Conservation (phyloP, 2,329 filamentous ascomycete genomes). For the Fragosphaeria purpurea region DNA sequence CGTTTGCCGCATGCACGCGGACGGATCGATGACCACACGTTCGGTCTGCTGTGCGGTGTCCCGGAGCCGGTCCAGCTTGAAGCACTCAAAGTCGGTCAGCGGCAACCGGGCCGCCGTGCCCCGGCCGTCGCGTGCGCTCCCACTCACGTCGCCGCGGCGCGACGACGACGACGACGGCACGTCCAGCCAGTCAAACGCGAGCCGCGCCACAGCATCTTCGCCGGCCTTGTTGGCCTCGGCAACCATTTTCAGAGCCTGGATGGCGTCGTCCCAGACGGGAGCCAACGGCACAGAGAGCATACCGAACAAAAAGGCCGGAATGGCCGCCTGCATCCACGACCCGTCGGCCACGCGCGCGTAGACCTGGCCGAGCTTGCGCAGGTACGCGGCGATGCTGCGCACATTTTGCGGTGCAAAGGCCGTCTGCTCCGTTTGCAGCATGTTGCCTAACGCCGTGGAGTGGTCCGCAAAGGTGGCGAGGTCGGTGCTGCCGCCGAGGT, state of each 20-base stretch:
- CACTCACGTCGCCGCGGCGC: conserved; percentile 30
- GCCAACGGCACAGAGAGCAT: conserved; percentile 77
- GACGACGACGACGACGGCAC: conserved; percentile 46
- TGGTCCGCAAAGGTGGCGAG: conserved; percentile 31
- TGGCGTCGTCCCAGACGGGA: conserved; percentile 79
- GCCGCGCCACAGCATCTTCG: conserved; percentile 59
- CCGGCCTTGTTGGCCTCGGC: conserved; percentile 54
- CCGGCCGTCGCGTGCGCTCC: conserved; percentile 11
- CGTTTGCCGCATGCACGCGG: conserved; percentile 47
- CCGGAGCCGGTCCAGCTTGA: conserved; percentile 55
- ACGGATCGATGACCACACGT: conserved; percentile 40
- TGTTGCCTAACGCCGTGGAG: conserved; percentile 46
- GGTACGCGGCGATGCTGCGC: conserved; percentile 71
- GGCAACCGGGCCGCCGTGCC: conserved; percentile 22
- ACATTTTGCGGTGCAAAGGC: conserved; percentile 67
- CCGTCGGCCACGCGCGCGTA: conserved; percentile 52
- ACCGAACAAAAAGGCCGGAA: conserved; percentile 80
- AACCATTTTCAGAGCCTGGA: conserved; percentile 65
- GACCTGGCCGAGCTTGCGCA: conserved; percentile 61
- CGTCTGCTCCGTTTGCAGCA: conserved; percentile 71
- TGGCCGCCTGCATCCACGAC: conserved; percentile 58
- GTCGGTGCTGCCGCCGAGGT: conserved; percentile 1
- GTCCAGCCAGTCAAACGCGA: conserved; percentile 71
- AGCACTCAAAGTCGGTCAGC: conserved; percentile 74
- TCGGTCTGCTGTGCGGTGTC: conserved; percentile 41